Evolutionary conservation across 2,329 filamentous ascomycete species (phyloP).

Genomic region (Coniochaeta sp.): DNA sequence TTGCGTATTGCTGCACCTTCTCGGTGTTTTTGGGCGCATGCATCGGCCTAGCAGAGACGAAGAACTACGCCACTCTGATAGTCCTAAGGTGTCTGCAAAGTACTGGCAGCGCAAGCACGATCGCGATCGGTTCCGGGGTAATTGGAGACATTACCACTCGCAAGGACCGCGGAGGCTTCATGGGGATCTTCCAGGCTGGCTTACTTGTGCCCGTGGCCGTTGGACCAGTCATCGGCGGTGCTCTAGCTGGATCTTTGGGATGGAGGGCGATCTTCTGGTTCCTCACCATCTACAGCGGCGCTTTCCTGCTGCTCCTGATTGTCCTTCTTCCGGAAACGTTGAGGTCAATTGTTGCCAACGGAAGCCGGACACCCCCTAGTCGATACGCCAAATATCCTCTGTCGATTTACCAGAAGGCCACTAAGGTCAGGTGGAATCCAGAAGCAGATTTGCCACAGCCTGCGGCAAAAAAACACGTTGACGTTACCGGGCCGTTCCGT

Average conservation of each 20-base stretch:
- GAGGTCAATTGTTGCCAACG: slow-evolving; percentile 35
- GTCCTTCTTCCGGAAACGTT: slow-evolving; percentile 38
- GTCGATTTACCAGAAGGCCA: slow-evolving; percentile 21
- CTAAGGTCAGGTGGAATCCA: slow-evolving; percentile 14
- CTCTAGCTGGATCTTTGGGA: slow-evolving; percentile 39
- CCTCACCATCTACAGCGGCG: slow-evolving; percentile 31
- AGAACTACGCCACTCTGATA: slow-evolving; percentile 34
- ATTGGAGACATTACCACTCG: slow-evolving; percentile 51
- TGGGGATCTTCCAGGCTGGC: slow-evolving; percentile 35
- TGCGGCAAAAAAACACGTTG: slow-evolving; percentile 25
- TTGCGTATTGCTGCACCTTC: slow-evolving; percentile 37
- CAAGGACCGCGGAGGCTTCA: slow-evolving; percentile 46
- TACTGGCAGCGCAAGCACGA: slow-evolving; percentile 44
- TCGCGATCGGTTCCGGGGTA: slow-evolving; percentile 44
- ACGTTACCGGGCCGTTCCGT: slow-evolving; percentile 35
- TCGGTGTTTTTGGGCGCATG: slow-evolving; percentile 34
- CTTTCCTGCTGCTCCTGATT: slow-evolving; percentile 29
- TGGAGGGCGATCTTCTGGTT: slow-evolving; percentile 51
- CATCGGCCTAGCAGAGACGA: slow-evolving; percentile 33
- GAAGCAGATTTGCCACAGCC: slow-evolving; percentile 6
- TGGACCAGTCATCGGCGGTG: slow-evolving; percentile 44
- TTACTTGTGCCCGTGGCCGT: slow-evolving; percentile 26
- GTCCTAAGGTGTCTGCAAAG: slow-evolving; percentile 34
- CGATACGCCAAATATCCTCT: slow-evolving; percentile 18
- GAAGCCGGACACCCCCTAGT: slow-evolving; percentile 14